phyloP scores from a whole-genome alignment of 805 yeast genomes.

The Starmerella asiatica region DNA sequence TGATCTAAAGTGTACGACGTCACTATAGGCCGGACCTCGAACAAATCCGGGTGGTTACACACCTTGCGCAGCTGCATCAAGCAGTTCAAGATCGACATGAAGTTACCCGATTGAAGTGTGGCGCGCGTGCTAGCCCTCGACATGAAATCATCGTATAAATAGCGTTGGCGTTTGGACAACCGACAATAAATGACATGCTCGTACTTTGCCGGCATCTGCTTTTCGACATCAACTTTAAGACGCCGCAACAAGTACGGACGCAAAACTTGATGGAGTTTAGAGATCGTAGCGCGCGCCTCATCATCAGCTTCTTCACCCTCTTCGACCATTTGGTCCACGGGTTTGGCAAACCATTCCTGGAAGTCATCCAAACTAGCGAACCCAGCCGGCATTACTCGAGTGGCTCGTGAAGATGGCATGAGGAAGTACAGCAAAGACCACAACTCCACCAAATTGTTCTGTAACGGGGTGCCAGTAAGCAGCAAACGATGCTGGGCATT shows the following conservation, averaged over 20 bases:
- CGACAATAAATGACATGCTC: slow-evolving; percentile 92
- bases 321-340: slow-evolving; percentile 85
- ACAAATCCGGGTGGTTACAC: slow-evolving; percentile 90
- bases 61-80: slow-evolving; percentile 95
- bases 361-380: slow-evolving; percentile 93
- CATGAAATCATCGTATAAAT: slow-evolving; percentile 90
- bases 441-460: slow-evolving; percentile 83
- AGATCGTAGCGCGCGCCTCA: slow-evolving; percentile 74
- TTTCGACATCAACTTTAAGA: slow-evolving; percentile 89
- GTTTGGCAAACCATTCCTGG: slow-evolving; percentile 97
- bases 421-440: slow-evolving; percentile 92
- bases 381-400: slow-evolving; percentile 65
- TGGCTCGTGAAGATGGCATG: slow-evolving; percentile 76
- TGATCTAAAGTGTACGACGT: slow-evolving; percentile 72
- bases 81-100: slow-evolving; percentile 87
- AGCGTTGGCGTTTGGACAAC: slow-evolving; percentile 81
- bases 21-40: slow-evolving; percentile 87
- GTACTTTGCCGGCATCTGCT: slow-evolving; percentile 96
- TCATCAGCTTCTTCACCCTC: slow-evolving; percentile 48
- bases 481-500: slow-evolving; percentile 79
- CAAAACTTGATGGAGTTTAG: slow-evolving; percentile 80
- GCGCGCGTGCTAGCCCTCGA: slow-evolving; percentile 90
- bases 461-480: slow-evolving; percentile 94
- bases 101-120: slow-evolving; percentile 87
- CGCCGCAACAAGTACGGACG: slow-evolving; percentile 87